phyloP scores from a whole-genome alignment of 1,284 basidiomycete species.

The Moniliophthora roreri region DNA sequence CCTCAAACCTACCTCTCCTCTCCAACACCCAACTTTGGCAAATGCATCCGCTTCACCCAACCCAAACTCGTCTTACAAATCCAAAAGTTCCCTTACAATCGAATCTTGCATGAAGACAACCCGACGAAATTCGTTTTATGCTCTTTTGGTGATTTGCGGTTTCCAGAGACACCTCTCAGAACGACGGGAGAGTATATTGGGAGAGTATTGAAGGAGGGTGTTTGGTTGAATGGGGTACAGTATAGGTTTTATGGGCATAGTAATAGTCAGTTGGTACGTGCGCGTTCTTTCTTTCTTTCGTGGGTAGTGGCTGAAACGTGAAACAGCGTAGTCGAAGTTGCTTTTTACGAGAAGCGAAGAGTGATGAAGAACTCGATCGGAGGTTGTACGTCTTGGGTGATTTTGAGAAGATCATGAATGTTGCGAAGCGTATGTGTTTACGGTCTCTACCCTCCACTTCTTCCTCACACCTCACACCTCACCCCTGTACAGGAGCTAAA shows the following conservation, averaged over 20 bases:
- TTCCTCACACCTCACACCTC: neutral
- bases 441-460: neutral
- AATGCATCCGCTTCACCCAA: slow-evolving; percentile 49
- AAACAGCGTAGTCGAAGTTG: slow-evolving; percentile 61
- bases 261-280: slow-evolving; percentile 61
- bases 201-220: slow-evolving; percentile 50
- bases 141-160: slow-evolving; percentile 54
- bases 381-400: slow-evolving; percentile 57
- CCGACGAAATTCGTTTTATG: slow-evolving; percentile 51
- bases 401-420: slow-evolving; percentile 58
- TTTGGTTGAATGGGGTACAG: slow-evolving; percentile 56
- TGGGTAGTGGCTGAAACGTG: neutral
- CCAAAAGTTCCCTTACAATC: slow-evolving; percentile 51
- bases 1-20: slow-evolving; percentile 25
- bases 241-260: slow-evolving; percentile 71
- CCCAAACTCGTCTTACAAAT: slow-evolving; percentile 50
- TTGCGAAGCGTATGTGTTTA: slow-evolving; percentile 52
- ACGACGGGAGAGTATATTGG: slow-evolving; percentile 54
- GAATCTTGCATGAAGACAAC: slow-evolving; percentile 56
- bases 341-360: slow-evolving; percentile 53
- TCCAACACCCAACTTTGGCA: slow-evolving; percentile 36
- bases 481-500: slow-evolving; percentile 49
- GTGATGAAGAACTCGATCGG: slow-evolving; percentile 53
- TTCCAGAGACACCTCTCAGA: slow-evolving; percentile 45
- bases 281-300: slow-evolving; percentile 3